Conservation (phyloP, 495 filamentous ascomycete genomes). For the Diplogelasinospora grovesii region DNA sequence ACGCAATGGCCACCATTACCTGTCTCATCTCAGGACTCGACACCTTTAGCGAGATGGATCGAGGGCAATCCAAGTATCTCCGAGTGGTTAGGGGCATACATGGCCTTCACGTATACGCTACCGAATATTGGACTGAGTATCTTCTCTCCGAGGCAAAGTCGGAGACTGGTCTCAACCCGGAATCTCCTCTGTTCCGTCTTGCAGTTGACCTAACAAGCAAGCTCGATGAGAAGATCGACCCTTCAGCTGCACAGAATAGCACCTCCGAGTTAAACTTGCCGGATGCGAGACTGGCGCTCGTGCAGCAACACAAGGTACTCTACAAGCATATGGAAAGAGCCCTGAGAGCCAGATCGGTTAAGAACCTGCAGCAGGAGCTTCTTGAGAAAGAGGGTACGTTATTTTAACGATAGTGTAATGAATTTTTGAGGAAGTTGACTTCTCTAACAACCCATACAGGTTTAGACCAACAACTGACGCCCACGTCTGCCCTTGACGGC, state of each 20-base stretch:
- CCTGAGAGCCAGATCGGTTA: no score
- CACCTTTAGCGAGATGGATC: neutral
- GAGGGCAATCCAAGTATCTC: slow-evolving; percentile 11
- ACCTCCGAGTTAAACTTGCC: no score
- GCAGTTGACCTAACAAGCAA: neutral
- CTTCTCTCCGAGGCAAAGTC: neutral
- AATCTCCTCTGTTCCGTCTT: neutral
- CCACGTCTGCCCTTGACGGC: no score
- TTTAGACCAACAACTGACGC: no score
- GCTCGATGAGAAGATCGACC: no score
- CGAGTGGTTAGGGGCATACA: slow-evolving; percentile 21
- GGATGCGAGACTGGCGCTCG: neutral
- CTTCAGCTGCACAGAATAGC: no score
- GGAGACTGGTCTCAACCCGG: neutral
- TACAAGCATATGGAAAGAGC: no score
- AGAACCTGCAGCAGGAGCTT: no score
- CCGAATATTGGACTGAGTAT: slow-evolving; percentile 16
- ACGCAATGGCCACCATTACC: slow-evolving; percentile 12
- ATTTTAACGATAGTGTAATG: no score
- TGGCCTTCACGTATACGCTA: slow-evolving; percentile 24
- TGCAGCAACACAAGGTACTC: neutral
- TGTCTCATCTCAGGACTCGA: slow-evolving; percentile 14
- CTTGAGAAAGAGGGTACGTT: no score
- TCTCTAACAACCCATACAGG: no score
- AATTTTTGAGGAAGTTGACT: no score